Base-by-base conservation (phyloP, 805 yeast genomes). In the Lachancea meyersii region DNA sequence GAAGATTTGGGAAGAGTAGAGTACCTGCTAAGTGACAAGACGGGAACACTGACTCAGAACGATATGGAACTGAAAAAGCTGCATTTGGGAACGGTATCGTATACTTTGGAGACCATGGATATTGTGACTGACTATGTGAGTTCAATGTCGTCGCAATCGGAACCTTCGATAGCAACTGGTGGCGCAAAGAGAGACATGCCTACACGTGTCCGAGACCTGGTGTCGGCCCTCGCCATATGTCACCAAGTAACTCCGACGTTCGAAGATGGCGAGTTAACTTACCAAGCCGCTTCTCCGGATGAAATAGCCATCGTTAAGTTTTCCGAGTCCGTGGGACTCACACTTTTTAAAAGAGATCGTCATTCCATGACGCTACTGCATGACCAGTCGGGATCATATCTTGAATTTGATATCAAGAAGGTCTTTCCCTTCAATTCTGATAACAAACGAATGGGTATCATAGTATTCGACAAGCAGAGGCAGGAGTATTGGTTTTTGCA, bases 271-370 rank as follows among this genome's bases (percentile, higher is more conserved):
- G 79, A 71, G 45, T 61, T 80, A 13, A 75, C 87, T 2, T 93
- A 89, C 60, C 99, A 93, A 65, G 98, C 98, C 0, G 97, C 97
- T 0, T 89, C 97, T 0, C 99, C 99, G 0, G 99, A 93, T 68
- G 99, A 93, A 61, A 80, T 93, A 52, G 98, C 99, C 22, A 93
- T 93, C 49, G 97, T 93, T 16, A 82, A 82, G 56, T 93, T 87
- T 67, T 86, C 96, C 1, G 94, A 87, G 49, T 61, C 70, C 2
- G 91, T 89, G 23, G 99, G 98, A 0, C 69, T 93, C 27, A 76
- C 88, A 6, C 71, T 93, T 35, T 72, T 78, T 46, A 81, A 77
- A 55, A 77, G 99, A 54, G 98, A 93, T 61, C 76, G 98, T 45
- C 74, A 75, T 43, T 76, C 81, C 5, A 74, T 93, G 51, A 72